Evolutionary conservation across 371 early-diverging fungal genomes (phyloP).

Genomic region (Lichtheimia hyalospora): DNA sequence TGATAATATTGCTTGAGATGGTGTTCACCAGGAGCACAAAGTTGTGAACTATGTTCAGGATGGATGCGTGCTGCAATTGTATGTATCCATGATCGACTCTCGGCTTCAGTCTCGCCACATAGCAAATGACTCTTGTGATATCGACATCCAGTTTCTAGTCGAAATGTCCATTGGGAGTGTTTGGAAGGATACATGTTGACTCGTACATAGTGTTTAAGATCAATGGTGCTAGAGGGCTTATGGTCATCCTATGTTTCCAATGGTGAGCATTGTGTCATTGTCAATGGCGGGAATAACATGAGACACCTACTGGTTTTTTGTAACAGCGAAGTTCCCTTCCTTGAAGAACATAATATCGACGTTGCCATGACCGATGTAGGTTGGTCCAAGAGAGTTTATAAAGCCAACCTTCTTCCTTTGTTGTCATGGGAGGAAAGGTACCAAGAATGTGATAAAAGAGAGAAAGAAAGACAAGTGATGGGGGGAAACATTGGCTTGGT

Average conservation of each 20-base stretch:
- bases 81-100: slow-evolving; percentile 15
- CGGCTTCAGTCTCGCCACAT: slow-evolving; percentile 17
- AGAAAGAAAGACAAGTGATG: slow-evolving; percentile 2
- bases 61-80: slow-evolving; percentile 5
- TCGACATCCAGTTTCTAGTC: slow-evolving; percentile 17
- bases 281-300: background rate
- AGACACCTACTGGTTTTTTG: slow-evolving; percentile 17
- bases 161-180: slow-evolving; percentile 13
- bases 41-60: slow-evolving; percentile 1
- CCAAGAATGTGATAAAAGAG: background rate
- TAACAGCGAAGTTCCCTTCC: slow-evolving; percentile 24
- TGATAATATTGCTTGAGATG: background rate
- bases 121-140: slow-evolving; percentile 15
- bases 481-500: background rate
- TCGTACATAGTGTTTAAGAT: slow-evolving; percentile 16
- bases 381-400: slow-evolving; percentile 13
- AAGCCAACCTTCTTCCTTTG: slow-evolving; percentile 18
- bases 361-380: slow-evolving; percentile 17
- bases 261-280: background rate
- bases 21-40: slow-evolving; percentile 4
- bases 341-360: slow-evolving; percentile 18
- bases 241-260: slow-evolving; percentile 19
- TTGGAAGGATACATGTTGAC: slow-evolving; percentile 8
- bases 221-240: slow-evolving; percentile 18
- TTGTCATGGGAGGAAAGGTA: background rate